Conservation (phyloP, 2,329 filamentous ascomycete species). For the Penicillium polonicum region DNA sequence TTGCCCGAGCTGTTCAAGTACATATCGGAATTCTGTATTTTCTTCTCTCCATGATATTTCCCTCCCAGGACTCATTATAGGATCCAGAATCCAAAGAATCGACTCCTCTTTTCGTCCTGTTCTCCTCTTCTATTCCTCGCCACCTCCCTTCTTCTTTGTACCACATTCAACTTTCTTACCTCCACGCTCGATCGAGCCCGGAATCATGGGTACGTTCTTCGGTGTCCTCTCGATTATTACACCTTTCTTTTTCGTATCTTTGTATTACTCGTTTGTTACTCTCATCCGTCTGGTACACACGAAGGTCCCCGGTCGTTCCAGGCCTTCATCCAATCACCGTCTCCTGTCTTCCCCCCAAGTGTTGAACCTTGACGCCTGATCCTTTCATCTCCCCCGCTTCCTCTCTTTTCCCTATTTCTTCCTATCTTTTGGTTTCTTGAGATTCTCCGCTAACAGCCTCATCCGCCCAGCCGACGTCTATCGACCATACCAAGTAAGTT, state of each 20-base stretch:
- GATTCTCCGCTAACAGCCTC: constrained; percentile 13
- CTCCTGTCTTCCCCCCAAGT: constrained; percentile 12
- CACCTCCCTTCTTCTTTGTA: constrained; percentile 4
- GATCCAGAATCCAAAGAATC: neutral
- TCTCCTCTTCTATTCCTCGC: neutral
- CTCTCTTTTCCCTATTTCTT: constrained; percentile 11
- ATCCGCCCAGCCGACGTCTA: constrained; percentile 45
- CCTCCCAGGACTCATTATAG: neutral
- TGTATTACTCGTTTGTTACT: constrained; percentile 20
- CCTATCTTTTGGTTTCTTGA: constrained; percentile 10
- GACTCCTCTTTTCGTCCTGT: neutral
- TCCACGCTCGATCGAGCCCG: constrained; percentile 3
- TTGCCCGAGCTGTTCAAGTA: constrained; percentile 3
- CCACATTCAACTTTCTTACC: constrained; percentile 11
- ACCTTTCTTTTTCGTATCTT: constrained; percentile 19
- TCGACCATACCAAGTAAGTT: constrained; percentile 49
- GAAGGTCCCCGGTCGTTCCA: constrained; percentile 21
- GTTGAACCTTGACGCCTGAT: constrained; percentile 24
- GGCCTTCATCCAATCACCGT: constrained; percentile 21
- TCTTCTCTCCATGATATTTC: constrained; percentile 1
- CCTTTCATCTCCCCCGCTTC: constrained; percentile 15
- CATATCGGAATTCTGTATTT: constrained; percentile 4
- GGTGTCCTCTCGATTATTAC: neutral
- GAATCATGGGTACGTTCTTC: constrained; percentile 27
- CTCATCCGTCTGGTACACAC: constrained; percentile 23